Evolutionary conservation across 768 basidiomycete genomes (phyloP), one percentile per base, ranked within the genome.

Genomic region (Panellus pusillus): DNA sequence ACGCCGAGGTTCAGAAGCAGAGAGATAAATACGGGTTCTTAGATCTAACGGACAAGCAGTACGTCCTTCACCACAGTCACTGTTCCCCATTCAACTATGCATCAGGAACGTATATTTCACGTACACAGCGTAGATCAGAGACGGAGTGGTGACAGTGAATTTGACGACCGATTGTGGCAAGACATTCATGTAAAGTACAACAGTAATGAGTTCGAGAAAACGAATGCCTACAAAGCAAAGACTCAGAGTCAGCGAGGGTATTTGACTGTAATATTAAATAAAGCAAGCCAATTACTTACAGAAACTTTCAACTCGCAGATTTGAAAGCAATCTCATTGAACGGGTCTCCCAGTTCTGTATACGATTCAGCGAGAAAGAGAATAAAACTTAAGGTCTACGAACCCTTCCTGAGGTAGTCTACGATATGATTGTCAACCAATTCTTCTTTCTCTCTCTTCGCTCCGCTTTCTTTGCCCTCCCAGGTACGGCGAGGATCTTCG

Each of bases 31-130:
- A 83, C 48, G 84, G 83, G 17, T 86, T 87, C 65, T 70, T 78
- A 20, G 84, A 87, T 63, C 59, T 84, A 50, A 85, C 84, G 4
- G 84, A 86, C 66, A 80, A 78, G 62, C 79, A 83, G 81, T 84
- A 65, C 81, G 70, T 38, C 43, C 20, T 32, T 27, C 4, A 20
- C 29, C 47, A 42, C 14, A 29, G 32, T 14, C 20, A 24, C 37
- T 38, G 42, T 47, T 36, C 57, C 50, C 43, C 53, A 44, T 28
- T 43, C 29, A 17, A 44, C 41, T 12, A n/a, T 1, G n/a, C 31
- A 24, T 18, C 55, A 82, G 82, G 68, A 86, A 84, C 60, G 65
- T 77, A 15, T 84, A 75, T 65, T 85, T 85, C 57, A 72, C 81
- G 7, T 84, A 84, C 58, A 83, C 80, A 28, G 70, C 75, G 18